These are phyloP conservation scores for Zygosaccharomyces sapae DNA, from an alignment of 1,139 yeast species.

Conservation along the genomic window DNA sequence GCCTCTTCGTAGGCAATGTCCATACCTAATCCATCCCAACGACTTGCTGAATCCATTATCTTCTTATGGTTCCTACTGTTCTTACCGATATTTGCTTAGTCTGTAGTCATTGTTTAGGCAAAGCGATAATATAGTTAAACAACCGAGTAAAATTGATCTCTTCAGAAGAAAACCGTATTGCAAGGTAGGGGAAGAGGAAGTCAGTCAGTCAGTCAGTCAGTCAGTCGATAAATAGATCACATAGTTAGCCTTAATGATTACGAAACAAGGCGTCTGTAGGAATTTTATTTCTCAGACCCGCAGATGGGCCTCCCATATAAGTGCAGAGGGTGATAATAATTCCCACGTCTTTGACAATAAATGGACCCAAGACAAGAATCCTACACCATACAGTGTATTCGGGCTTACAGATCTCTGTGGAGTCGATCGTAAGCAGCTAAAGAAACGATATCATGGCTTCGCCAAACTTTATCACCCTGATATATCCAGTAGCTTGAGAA, in stretches of 20 bases:
- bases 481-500: conserved; percentile 38
- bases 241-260: not conserved
- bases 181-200: too few species aligned
- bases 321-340: conserved; percentile 5
- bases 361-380: conserved; percentile 61
- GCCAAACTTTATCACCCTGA: conserved; percentile 92
- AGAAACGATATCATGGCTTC: conserved; percentile 53
- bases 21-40: conserved; percentile 57
- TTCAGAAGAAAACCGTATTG: too few species aligned
- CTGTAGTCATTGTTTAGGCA: too few species aligned
- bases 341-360: conserved; percentile 19
- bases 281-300: not conserved
- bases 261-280: not conserved
- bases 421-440: conserved; percentile 42
- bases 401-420: conserved; percentile 38
- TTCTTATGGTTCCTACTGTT: not conserved
- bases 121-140: too few species aligned
- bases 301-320: conserved; percentile 1
- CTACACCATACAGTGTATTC: conserved; percentile 75
- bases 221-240: too few species aligned
- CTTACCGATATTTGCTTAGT: too few species aligned
- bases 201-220: too few species aligned
- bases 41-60: conserved; percentile 11
- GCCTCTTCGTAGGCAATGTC: conserved; percentile 74
- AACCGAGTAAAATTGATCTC: too few species aligned